Evolutionary conservation across 441 rosid genomes (phyloP), one percentile per base, ranked within the genome.

Genomic region (Aquilaria agallochum): DNA sequence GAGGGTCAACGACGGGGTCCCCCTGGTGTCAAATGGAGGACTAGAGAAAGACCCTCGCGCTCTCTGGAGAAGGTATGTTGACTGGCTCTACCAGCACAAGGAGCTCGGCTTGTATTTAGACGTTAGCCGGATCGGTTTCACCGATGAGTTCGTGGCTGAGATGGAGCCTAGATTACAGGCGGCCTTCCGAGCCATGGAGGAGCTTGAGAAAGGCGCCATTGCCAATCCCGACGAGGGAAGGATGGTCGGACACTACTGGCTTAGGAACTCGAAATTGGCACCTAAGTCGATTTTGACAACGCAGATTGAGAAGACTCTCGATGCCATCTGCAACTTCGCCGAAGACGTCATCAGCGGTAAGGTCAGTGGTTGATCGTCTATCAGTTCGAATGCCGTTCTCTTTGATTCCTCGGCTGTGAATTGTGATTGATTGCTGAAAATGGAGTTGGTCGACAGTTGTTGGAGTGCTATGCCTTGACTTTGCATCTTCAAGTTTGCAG

Each of bases 151-250:
- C 67, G 71, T 84, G 4, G 76, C 31, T 11, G 90, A 84, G 50
- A 95, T 95, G 97, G 96, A 83, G 73, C 86, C 82, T 5, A 78
- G 91, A 5, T 83, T 95, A 27, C 71, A 78, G 62, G 71, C 68
- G 46, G 96, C 97, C 30, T 85, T 95, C 9, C 80, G 72, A 76
- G 83, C 82, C 13, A 89, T 95, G 97, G 96, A 72, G 66, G 94
- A 82, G 66, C 75, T 95, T 50, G 99, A 91, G 69, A 95, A 84
- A 45, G 97, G 97, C 7, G 81, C 99, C 67, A 87, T 91, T 64
- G 89, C 99, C 55, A 95, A 95, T 67, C 97, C 99, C n/a, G 99
- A 95, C 45, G 99, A 95, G 72, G 90, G 96, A n/a, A 80, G 99
- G 71, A 94, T 94, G 96, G 99, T 94, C 42, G 99, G 96, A 6